Evolutionary conservation across 2,329 filamentous ascomycete species (phyloP).

Genomic region (Aureobasidium sp.): DNA sequence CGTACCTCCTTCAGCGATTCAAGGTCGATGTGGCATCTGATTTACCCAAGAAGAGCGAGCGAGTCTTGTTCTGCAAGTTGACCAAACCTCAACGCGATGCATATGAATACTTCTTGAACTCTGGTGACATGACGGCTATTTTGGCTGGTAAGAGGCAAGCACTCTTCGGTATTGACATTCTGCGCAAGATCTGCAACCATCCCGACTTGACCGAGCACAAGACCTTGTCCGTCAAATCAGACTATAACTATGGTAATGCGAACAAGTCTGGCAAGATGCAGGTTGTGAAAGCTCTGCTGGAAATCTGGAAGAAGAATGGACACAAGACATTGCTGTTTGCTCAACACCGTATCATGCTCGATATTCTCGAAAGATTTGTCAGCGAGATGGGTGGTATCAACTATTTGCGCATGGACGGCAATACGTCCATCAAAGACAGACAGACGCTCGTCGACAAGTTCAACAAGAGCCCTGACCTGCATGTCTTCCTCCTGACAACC

Average conservation of each 20-base stretch:
- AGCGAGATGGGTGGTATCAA: slow-evolving; percentile 59
- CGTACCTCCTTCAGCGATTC: slow-evolving; percentile 84
- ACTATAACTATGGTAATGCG: slow-evolving; percentile 70
- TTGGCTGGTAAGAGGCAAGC: slow-evolving; percentile 67
- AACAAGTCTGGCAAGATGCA: slow-evolving; percentile 91
- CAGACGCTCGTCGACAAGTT: slow-evolving; percentile 88
- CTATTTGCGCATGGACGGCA: slow-evolving; percentile 88
- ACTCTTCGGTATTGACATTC: slow-evolving; percentile 80
- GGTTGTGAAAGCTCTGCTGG: slow-evolving; percentile 78
- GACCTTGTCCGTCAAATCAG: slow-evolving; percentile 49
- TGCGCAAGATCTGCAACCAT: slow-evolving; percentile 97
- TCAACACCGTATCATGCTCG: slow-evolving; percentile 89
- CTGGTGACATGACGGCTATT: slow-evolving; percentile 80
- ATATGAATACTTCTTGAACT: slow-evolving; percentile 74
- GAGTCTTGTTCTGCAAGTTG: slow-evolving; percentile 91
- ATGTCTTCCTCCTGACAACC: slow-evolving; percentile 90
- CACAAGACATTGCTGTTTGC: slow-evolving; percentile 92
- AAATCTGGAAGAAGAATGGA: slow-evolving; percentile 83
- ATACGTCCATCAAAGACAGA: slow-evolving; percentile 79
- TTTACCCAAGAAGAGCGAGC: slow-evolving; percentile 89
- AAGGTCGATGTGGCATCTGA: slow-evolving; percentile 93
- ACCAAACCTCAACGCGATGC: slow-evolving; percentile 70
- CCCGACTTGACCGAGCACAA: slow-evolving; percentile 76
- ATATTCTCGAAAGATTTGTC: slow-evolving; percentile 83
- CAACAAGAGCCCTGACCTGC: slow-evolving; percentile 69